Evolutionary conservation across 805 yeast genomes (phyloP).

Genomic region (Candida coquimbonensis): DNA sequence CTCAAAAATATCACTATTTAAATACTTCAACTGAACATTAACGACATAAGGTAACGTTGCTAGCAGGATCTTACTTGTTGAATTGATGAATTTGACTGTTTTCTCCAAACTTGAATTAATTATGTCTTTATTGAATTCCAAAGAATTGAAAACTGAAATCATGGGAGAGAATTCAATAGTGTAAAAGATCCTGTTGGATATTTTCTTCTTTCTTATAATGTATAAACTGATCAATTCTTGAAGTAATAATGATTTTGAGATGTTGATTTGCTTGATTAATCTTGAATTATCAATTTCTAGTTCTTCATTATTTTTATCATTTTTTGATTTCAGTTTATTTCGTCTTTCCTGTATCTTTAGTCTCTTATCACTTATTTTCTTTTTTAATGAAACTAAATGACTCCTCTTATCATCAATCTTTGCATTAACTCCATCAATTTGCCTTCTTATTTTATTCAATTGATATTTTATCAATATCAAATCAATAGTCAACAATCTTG

Average conservation of each 20-base stretch:
- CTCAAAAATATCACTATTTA: conserved; percentile 10
- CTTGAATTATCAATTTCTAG: conserved; percentile 8
- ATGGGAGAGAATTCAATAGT: conserved; percentile 20
- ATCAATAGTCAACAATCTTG: conserved; percentile 20
- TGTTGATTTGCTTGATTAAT: conserved; percentile 17
- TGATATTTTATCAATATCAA: conserved; percentile 12
- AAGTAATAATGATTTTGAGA: conserved; percentile 16
- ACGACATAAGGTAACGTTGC: conserved; percentile 13
- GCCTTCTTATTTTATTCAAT: conserved; percentile 8
- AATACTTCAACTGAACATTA: conserved; percentile 6
- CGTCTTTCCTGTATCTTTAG: background rate
- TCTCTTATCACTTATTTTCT: background rate
- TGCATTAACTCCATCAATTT: conserved; percentile 5
- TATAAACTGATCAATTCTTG: conserved; percentile 21
- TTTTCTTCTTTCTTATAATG: conserved; percentile 13
- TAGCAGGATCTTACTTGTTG: conserved; percentile 12
- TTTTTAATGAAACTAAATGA: background rate
- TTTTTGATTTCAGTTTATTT: background rate
- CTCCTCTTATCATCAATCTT: background rate
- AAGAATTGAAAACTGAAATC: conserved; percentile 10
- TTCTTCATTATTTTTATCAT: background rate
- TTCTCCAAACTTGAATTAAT: conserved; percentile 15
- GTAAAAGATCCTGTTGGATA: conserved; percentile 9
- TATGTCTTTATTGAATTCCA: conserved; percentile 13
- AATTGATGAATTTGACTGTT: conserved; percentile 13